Evolutionary conservation across 352 stramenopile genomes (phyloP).

Genomic region (Pythium sp.): DNA sequence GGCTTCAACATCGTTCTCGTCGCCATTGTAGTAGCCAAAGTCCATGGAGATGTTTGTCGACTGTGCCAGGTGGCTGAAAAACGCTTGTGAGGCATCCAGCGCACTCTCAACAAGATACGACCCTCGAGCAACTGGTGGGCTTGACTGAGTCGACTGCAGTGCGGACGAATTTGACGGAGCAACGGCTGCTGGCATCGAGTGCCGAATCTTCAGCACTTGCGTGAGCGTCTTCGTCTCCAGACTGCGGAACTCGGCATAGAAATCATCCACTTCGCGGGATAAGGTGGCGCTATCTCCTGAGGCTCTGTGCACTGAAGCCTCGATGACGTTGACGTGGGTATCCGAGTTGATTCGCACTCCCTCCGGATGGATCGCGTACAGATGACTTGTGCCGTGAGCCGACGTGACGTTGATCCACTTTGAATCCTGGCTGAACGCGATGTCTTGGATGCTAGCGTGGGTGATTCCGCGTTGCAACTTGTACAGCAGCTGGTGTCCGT

Average conservation of each 20-base stretch:
- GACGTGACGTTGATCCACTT: slow-evolving; percentile 89
- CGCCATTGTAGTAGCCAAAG: slow-evolving; percentile 53
- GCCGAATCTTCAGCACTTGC: slow-evolving; percentile 74
- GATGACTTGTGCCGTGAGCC: slow-evolving; percentile 78
- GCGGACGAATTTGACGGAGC: slow-evolving; percentile 18
- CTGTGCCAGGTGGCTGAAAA: slow-evolving; percentile 64
- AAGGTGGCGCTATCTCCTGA: slow-evolving; percentile 13
- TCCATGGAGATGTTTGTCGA: slow-evolving; percentile 53
- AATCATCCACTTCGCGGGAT: slow-evolving; percentile 61
- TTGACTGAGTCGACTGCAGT: slow-evolving; percentile 21
- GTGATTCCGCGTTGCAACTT: slow-evolving; percentile 87
- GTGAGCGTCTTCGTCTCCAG: slow-evolving; percentile 63
- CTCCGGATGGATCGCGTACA: slow-evolving; percentile 80
- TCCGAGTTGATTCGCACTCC: slow-evolving; percentile 64
- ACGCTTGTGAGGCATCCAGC: slow-evolving; percentile 63
- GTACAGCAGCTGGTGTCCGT: slow-evolving; percentile 65
- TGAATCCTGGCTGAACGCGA: slow-evolving; percentile 77
- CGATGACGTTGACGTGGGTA: slow-evolving; percentile 52
- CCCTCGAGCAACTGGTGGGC: slow-evolving; percentile 22
- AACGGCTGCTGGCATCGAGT: slow-evolving; percentile 41
- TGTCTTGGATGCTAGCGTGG: slow-evolving; percentile 77
- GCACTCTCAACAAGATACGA: slow-evolving; percentile 49
- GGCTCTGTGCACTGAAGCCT: slow-evolving; percentile 15
- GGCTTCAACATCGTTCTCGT: slow-evolving; percentile 47
- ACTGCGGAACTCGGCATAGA: slow-evolving; percentile 62